Conservation (phyloP, 2,329 filamentous ascomycete species). For the Trichoderma sp. region DNA sequence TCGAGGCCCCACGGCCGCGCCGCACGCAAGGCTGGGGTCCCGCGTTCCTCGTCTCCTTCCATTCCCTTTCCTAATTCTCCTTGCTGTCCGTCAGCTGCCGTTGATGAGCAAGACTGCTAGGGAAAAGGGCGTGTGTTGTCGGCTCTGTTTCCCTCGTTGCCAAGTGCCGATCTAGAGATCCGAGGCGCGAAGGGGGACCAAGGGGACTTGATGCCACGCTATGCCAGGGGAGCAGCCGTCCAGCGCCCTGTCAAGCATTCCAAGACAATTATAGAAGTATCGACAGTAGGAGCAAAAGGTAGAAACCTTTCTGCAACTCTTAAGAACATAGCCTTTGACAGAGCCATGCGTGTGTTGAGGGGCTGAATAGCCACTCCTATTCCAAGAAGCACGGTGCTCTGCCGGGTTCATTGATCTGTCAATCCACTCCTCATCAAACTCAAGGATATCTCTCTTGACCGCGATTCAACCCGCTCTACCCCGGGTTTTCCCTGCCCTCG, state of each 20-base stretch:
- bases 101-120: neutral
- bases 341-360: too few species aligned
- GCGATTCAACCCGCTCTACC: slow-evolving; percentile 13
- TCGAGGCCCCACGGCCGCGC: slow-evolving; percentile 2
- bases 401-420: neutral
- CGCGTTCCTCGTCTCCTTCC: neutral
- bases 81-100: neutral
- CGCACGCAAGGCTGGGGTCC: neutral
- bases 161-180: slow-evolving; percentile 10
- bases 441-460: neutral
- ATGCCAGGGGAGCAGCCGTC: too few species aligned
- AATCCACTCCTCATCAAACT: slow-evolving; percentile 8
- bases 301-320: too few species aligned
- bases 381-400: neutral
- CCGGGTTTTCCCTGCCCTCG: neutral
- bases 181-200: neutral
- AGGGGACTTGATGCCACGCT: too few species aligned
- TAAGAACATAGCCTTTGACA: too few species aligned
- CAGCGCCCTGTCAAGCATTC: too few species aligned
- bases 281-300: neutral
- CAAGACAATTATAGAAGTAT: too few species aligned
- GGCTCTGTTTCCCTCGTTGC: slow-evolving; percentile 1
- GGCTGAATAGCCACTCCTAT: neutral
- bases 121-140: neutral
- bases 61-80: neutral